Evolutionary conservation across 352 stramenopile species (phyloP), one percentile per base, ranked within the genome.

Genomic region (Pythium diclinum): DNA sequence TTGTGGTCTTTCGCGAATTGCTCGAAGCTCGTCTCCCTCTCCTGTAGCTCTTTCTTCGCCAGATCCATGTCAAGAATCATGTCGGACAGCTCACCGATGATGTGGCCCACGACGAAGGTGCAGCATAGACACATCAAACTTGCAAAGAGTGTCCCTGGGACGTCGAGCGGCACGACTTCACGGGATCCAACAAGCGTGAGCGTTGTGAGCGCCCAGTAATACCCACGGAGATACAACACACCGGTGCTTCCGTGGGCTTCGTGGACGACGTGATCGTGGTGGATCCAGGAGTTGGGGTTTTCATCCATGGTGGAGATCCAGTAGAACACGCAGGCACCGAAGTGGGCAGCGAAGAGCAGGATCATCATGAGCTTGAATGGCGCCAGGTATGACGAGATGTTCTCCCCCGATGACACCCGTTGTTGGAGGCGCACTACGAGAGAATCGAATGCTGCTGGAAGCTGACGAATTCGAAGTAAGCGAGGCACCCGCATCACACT

Each of bases 151-250:
- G 84, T 91, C 0, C 78, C 81, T 0, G 74, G 56, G 7, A 86
- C 79, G 5, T 77, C 78, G 19, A 88, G 34, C 11, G 84, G 84
- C 1, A 88, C 80, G 61, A 93, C 87, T 17, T 93, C 84, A 13
- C 73, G 69, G 0, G 83, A 91, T 4, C 83, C 84, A 2, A 91
- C 82, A 4, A 90, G 71, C 0, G 84, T 90, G 10, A 93, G 55
- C 59, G 82, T 91, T 5, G 81, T 90, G 19, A 93, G 59, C 0
- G 84, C 80, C 84, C 84, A 93, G 61, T 93, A 93, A 56, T 88
- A 89, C 5, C 78, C 72, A 8, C 84, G 82, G 10, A 93, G 70
- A 48, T 93, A 93, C 21, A 89, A 42, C 9, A 88, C 74, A 4
- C 61, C 59, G 0, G 72, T 54, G 6, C 69, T 87, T 46, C 71